These are phyloP conservation scores for Taiwanofungus camphoratus DNA, from an alignment of 1,284 basidiomycete species.

Conservation along the genomic window DNA sequence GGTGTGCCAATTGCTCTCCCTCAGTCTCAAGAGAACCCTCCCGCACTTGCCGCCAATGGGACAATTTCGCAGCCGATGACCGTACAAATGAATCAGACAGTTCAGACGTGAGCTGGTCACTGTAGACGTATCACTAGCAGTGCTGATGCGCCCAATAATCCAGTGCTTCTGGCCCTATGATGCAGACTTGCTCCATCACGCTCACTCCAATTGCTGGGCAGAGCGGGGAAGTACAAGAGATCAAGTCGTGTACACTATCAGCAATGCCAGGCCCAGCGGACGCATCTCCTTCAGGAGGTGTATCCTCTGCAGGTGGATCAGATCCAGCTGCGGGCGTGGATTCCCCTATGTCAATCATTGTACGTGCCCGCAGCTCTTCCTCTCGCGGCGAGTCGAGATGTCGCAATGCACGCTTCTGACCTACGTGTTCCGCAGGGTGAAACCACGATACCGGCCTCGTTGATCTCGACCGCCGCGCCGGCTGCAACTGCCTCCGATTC, in stretches of 20 bases:
- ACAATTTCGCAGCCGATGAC: conserved; percentile 25
- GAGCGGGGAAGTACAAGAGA: conserved; percentile 49
- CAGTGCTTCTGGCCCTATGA: conserved; percentile 38
- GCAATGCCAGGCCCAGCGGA: conserved; percentile 17
- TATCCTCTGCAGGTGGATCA: conserved; percentile 9
- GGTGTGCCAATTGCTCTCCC: conserved; percentile 20
- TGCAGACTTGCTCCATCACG: conserved; percentile 58
- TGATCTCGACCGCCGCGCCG: background rate
- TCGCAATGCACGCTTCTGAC: too few species aligned
- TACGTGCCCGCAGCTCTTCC: too few species aligned
- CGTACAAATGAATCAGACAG: conserved; percentile 24
- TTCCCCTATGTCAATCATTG: too few species aligned
- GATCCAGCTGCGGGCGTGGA: conserved; percentile 5
- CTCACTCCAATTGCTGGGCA: conserved; percentile 46
- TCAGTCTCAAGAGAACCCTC: too few species aligned
- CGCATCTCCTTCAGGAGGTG: conserved; percentile 9
- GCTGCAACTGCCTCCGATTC: background rate
- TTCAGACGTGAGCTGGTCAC: conserved; percentile 29
- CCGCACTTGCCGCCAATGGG: conserved; percentile 19
- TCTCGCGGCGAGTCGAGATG: background rate
- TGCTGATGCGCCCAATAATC: too few species aligned
- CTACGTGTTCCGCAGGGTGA: background rate
- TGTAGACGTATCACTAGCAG: too few species aligned
- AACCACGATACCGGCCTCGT: background rate
- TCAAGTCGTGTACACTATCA: conserved; percentile 48